Conservation (phyloP, 2,329 filamentous ascomycete species). For the Monosporascus sp. region DNA sequence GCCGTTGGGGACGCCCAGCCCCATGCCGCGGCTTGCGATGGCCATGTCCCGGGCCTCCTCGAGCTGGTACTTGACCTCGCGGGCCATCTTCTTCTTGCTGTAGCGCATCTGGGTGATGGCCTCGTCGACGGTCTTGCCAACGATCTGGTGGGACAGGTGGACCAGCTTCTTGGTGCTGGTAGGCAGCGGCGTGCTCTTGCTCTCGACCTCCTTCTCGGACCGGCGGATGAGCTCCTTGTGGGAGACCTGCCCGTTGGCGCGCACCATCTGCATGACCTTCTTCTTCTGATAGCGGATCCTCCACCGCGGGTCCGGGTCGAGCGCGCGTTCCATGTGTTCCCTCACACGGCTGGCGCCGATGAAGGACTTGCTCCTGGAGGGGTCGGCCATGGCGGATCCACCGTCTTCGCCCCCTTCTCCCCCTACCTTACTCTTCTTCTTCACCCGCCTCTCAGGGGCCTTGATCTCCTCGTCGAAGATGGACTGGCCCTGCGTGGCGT, state of each 20-base stretch:
- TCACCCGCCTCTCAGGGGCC: slow-evolving; percentile 14
- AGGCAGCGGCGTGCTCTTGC: slow-evolving; percentile 67
- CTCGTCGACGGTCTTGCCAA: slow-evolving; percentile 89
- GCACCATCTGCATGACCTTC: slow-evolving; percentile 74
- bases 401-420: neutral
- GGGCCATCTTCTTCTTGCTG: slow-evolving; percentile 86
- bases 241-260: slow-evolving; percentile 59
- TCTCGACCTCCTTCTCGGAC: slow-evolving; percentile 47
- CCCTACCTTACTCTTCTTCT: neutral
- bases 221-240: slow-evolving; percentile 63
- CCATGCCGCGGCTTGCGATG: slow-evolving; percentile 78
- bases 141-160: slow-evolving; percentile 79
- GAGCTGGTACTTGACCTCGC: slow-evolving; percentile 73
- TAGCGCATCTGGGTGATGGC: slow-evolving; percentile 93
- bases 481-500: slow-evolving; percentile 45
- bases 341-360: slow-evolving; percentile 35
- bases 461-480: slow-evolving; percentile 58
- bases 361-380: slow-evolving; percentile 4
- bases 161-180: slow-evolving; percentile 91
- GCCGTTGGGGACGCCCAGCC: slow-evolving; percentile 48
- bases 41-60: slow-evolving; percentile 78
- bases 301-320: slow-evolving; percentile 70
- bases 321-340: slow-evolving; percentile 53
- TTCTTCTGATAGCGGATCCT: slow-evolving; percentile 75
- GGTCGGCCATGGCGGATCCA: neutral